Conservation (phyloP, 139 green algal species). For the Spirogloea muscicola region DNA sequence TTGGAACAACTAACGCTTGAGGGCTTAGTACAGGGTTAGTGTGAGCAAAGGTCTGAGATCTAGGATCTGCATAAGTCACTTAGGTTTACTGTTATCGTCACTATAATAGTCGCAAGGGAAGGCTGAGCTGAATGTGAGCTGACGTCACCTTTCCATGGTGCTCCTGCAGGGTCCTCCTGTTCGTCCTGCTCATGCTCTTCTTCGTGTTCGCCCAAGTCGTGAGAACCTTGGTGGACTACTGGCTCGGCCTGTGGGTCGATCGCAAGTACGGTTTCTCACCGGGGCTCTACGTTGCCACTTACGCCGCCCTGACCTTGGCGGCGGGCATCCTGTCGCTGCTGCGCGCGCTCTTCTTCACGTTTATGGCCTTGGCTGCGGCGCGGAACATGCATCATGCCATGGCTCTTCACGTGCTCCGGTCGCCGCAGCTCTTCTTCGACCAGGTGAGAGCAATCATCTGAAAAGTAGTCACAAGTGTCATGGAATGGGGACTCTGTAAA, state of each 20-base stretch:
- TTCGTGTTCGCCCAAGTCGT: slow-evolving; percentile 26
- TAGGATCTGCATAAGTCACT: no score
- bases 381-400: slow-evolving; percentile 21
- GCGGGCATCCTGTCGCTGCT: slow-evolving; percentile 55
- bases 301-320: slow-evolving; percentile 8
- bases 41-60: no score
- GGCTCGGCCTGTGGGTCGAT: slow-evolving; percentile 33
- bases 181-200: slow-evolving; percentile 11
- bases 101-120: no score
- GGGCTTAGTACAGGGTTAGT: no score
- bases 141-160: no score
- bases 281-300: slow-evolving; percentile 13
- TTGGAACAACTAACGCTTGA: no score
- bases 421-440: slow-evolving; percentile 36
- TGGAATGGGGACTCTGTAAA: no score
- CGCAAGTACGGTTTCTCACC: slow-evolving; percentile 11
- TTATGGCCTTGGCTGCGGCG: slow-evolving; percentile 47
- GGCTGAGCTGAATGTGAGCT: no score
- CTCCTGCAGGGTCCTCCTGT: slow-evolving; percentile 1
- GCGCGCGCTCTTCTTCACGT: slow-evolving; percentile 76
- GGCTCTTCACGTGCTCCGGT: slow-evolving; percentile 26
- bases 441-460: no score
- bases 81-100: no score
- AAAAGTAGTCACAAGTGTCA: no score
- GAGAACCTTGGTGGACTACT: slow-evolving; percentile 28